phyloP scores from a whole-genome alignment of 768 basidiomycete genomes.

The Dioszegia hungarica region DNA sequence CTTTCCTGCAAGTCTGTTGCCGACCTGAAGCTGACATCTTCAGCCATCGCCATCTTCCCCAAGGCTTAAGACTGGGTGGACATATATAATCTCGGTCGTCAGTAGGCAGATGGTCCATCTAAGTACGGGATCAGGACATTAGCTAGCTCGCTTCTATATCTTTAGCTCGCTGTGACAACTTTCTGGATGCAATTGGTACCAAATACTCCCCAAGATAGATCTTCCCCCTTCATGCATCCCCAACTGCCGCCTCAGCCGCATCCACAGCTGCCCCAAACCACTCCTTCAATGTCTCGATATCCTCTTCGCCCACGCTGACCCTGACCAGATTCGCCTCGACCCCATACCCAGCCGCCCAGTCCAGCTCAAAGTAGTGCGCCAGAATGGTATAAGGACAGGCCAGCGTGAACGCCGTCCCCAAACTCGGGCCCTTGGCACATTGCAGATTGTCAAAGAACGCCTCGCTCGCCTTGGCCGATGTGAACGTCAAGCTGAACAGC shows the following conservation, averaged over 20 bases:
- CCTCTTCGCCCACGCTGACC: constrained; percentile 88
- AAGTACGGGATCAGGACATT: too few relatives aligned
- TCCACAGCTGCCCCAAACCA: constrained; percentile 64
- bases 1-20: too few relatives aligned
- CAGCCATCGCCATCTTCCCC: not conserved
- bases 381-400: constrained; percentile 90
- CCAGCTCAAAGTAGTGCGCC: constrained; percentile 81
- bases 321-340: constrained; percentile 79
- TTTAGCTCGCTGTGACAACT: too few relatives aligned
- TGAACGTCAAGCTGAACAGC: constrained; percentile 82
- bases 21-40: not conserved
- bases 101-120: too few relatives aligned
- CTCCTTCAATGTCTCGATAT: constrained; percentile 56
- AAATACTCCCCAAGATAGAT: too few relatives aligned
- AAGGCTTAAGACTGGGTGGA: too few relatives aligned
- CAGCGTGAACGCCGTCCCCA: constrained; percentile 91
- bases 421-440: constrained; percentile 75
- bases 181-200: too few relatives aligned
- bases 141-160: too few relatives aligned
- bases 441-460: constrained; percentile 80
- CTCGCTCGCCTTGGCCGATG: constrained; percentile 59
- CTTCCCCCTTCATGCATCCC: too few relatives aligned
- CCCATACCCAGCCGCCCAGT: constrained; percentile 83
- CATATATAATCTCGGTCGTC: too few relatives aligned
- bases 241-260: constrained; percentile 63